Conservation (phyloP, 768 basidiomycete genomes). For the Mrakia blollopis region DNA sequence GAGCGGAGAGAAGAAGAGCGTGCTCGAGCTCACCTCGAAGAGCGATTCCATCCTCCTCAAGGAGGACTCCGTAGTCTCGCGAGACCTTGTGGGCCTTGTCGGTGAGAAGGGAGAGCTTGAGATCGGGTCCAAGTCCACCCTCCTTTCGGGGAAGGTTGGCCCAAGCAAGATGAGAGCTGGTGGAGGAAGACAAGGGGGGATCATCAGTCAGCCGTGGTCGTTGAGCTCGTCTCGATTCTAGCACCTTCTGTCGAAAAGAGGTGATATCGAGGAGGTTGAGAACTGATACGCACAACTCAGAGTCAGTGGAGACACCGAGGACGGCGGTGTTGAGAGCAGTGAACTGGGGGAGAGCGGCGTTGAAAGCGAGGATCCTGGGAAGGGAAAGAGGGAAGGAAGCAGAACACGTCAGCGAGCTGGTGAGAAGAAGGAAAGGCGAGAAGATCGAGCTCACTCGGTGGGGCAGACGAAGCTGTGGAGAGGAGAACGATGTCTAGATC, state of each 20-base stretch:
- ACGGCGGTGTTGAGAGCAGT: constrained; percentile 66
- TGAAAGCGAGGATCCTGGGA: constrained; percentile 94
- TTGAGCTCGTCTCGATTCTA: not conserved
- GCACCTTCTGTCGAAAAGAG: no score
- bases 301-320: constrained; percentile 85
- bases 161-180: constrained; percentile 74
- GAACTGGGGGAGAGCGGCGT: constrained; percentile 75
- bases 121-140: constrained; percentile 83
- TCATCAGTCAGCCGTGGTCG: not conserved
- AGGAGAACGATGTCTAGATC: not conserved
- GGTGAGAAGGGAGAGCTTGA: constrained; percentile 64
- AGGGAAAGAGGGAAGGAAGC: constrained; percentile 52
- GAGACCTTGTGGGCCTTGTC: constrained; percentile 62
- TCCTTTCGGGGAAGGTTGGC: constrained; percentile 61
- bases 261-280: not conserved
- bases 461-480: constrained; percentile 49
- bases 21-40: constrained; percentile 51
- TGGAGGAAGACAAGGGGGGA: not conserved
- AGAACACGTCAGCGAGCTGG: constrained; percentile 74
- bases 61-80: constrained; percentile 77
- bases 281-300: constrained; percentile 49
- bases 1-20: not conserved
- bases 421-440: not conserved
- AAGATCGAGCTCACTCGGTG: constrained; percentile 40
- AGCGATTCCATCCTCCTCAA: constrained; percentile 82